These are phyloP conservation scores for Orobanche coerulescens DNA, from an alignment of 257 asterid genomes.

Conservation along the genomic window DNA sequence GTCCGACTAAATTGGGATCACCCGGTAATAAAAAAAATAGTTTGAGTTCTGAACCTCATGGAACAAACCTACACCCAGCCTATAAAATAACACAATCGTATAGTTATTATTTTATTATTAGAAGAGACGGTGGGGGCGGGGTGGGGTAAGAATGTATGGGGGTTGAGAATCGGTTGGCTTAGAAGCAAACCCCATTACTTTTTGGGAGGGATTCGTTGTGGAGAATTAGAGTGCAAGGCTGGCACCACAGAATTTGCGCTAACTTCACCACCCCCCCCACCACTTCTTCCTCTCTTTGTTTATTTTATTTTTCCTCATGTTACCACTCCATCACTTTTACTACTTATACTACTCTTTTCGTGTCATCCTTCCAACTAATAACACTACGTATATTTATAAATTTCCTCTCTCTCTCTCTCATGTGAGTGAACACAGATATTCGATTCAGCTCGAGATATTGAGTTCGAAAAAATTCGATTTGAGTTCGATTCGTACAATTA, in stretches of 20 bases:
- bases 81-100: background rate
- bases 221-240: slow-evolving; percentile 95
- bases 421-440: no score
- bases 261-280: slow-evolving; percentile 45
- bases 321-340: slow-evolving; percentile 18
- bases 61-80: no score
- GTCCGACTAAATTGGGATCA: no score
- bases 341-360: background rate
- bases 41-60: no score
- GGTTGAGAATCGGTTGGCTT: slow-evolving; percentile 77
- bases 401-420: background rate
- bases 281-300: slow-evolving; percentile 25
- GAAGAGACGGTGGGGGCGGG: background rate
- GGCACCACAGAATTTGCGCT: slow-evolving; percentile 70
- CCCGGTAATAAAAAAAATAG: no score
- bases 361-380: slow-evolving; percentile 20
- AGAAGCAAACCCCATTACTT: slow-evolving; percentile 81
- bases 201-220: slow-evolving; percentile 65
- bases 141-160: background rate
- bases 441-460: no score
- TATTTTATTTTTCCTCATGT: background rate
- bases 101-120: no score
- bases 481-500: no score
- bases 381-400: background rate
- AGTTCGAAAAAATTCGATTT: no score